Evolutionary conservation across 176 grass and related monocot genomes (phyloP).

Genomic region (Eragrostis nindensis): DNA sequence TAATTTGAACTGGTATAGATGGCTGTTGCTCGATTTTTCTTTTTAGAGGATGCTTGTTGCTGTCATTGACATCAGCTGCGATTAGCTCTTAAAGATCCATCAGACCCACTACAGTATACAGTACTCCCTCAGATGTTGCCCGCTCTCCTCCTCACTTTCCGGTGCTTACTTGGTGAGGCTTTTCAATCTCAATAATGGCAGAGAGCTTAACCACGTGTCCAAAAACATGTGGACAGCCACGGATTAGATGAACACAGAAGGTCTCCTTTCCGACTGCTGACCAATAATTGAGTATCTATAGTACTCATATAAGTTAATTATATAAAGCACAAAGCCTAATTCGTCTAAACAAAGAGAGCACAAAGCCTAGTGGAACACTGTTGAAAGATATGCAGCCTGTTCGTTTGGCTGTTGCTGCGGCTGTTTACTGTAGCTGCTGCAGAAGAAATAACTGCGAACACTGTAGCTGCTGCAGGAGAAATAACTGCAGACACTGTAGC

Average conservation of each 20-base stretch:
- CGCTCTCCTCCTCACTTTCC: background rate
- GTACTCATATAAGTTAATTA: background rate
- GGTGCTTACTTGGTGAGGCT: background rate
- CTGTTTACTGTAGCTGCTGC: too few relatives aligned
- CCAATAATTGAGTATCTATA: constrained; percentile 33
- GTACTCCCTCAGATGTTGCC: background rate
- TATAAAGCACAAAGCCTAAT: background rate
- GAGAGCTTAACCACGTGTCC: background rate
- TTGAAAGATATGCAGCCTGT: too few relatives aligned
- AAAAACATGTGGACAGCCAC: background rate
- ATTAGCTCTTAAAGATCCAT: background rate
- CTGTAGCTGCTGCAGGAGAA: too few relatives aligned
- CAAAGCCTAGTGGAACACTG: constrained; percentile 2
- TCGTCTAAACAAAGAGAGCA: background rate
- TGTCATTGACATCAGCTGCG: background rate
- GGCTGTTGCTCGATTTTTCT: background rate
- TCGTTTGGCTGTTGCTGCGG: too few relatives aligned
- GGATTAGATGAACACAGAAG: background rate
- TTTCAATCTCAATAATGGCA: background rate
- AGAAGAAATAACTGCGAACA: too few relatives aligned
- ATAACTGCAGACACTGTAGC: too few relatives aligned
- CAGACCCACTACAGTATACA: too few relatives aligned
- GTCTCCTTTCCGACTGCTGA: background rate
- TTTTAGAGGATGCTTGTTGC: background rate
- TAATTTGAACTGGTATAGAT: background rate